phyloP scores from a whole-genome alignment of 768 basidiomycete genomes.

The Phylloporus rhodoxanthus region DNA sequence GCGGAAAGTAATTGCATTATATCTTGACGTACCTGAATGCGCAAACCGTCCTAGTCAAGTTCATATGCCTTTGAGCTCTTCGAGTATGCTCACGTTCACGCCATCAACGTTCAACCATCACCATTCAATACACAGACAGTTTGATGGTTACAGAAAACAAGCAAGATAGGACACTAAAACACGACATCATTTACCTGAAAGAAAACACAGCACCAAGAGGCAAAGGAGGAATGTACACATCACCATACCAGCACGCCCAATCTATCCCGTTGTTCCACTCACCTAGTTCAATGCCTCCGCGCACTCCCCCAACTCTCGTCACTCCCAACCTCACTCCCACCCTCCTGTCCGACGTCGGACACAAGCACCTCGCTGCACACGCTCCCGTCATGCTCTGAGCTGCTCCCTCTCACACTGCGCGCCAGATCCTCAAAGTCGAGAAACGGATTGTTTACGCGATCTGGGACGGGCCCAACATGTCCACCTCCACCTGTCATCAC shows the following conservation, averaged over 20 bases:
- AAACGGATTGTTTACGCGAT: constrained; percentile 18
- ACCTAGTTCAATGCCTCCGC: constrained; percentile 8
- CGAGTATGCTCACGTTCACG: background rate
- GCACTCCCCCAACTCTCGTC: constrained; percentile 26
- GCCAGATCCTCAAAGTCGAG: constrained; percentile 18
- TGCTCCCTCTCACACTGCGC: background rate
- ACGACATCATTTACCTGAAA: background rate
- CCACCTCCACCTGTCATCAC: background rate
- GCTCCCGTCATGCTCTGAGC: constrained; percentile 8
- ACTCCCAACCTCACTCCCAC: constrained; percentile 17
- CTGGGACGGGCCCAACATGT: background rate
- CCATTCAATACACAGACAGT: background rate
- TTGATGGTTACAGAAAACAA: background rate
- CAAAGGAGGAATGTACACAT: background rate
- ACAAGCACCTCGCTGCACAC: constrained; percentile 19
- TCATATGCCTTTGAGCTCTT: too few relatives aligned
- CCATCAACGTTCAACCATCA: too few relatives aligned
- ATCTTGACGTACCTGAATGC: background rate
- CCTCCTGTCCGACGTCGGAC: constrained; percentile 8
- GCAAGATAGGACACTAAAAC: background rate
- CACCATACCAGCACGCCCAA: background rate
- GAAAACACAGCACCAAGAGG: background rate
- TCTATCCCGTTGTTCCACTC: background rate
- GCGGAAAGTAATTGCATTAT: background rate
- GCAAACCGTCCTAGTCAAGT: background rate